These are phyloP conservation scores for Brassica hybrid DNA, from an alignment of 441 rosid species.

Conservation along the genomic window DNA sequence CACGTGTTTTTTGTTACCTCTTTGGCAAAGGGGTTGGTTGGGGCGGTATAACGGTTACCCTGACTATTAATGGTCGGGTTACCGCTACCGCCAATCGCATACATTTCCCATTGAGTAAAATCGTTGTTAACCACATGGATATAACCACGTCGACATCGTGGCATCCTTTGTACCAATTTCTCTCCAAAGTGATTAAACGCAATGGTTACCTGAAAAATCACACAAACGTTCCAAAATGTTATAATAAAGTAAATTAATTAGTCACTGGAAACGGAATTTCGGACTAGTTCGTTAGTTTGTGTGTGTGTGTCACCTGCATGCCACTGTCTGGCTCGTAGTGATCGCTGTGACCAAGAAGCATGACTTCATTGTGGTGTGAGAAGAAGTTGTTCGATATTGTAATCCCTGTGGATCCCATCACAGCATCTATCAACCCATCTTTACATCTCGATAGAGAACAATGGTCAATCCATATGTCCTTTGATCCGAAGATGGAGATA, in stretches of 20 bases:
- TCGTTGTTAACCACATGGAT: constrained; percentile 95
- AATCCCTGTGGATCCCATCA: constrained; percentile 90
- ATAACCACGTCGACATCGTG: constrained; percentile 83
- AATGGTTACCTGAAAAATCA: constrained; percentile 64
- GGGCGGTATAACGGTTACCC: constrained; percentile 91
- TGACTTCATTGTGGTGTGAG: constrained; percentile 93
- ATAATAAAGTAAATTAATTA: background rate
- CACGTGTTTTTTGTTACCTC: constrained; percentile 54
- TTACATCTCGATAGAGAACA: constrained; percentile 87
- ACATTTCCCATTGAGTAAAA: constrained; percentile 95
- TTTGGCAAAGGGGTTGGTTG: constrained; percentile 74
- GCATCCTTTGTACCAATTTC: constrained; percentile 86
- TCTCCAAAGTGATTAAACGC: constrained; percentile 94
- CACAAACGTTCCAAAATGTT: background rate
- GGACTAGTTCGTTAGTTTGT: constrained; percentile 11
- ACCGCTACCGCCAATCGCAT: constrained; percentile 97
- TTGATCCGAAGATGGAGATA: constrained; percentile 87
- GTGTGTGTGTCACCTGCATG: constrained; percentile 70
- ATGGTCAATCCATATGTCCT: constrained; percentile 92
- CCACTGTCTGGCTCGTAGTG: constrained; percentile 77
- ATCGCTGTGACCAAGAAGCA: constrained; percentile 92
- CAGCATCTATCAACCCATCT: constrained; percentile 86
- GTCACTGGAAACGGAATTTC: no score
- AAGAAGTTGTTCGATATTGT: constrained; percentile 88
- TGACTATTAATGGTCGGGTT: constrained; percentile 93